Evolutionary conservation across 2,329 filamentous ascomycete genomes (phyloP).

Genomic region (Neopestalotiopsis sp.): DNA sequence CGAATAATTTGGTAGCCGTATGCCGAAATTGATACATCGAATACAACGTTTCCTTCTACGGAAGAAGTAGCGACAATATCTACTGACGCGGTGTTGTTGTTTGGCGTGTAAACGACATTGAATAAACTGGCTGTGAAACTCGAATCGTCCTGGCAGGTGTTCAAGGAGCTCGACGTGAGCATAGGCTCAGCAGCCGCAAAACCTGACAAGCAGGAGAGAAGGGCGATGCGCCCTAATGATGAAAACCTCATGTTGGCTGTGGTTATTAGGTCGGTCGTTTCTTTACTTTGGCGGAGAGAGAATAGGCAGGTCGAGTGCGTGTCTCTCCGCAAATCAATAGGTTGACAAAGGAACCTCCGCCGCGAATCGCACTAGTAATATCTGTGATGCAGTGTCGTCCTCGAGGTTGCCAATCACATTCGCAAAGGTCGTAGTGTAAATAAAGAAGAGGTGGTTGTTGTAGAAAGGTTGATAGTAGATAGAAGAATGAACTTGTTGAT

Average conservation of each 20-base stretch:
- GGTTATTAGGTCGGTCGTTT: background rate
- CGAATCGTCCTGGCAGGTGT: slow-evolving; percentile 82
- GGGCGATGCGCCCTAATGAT: slow-evolving; percentile 48
- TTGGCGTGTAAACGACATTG: slow-evolving; percentile 79
- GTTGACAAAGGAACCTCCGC: slow-evolving; percentile 6
- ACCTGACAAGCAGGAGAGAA: slow-evolving; percentile 50
- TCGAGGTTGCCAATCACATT: background rate
- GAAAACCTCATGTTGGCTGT: slow-evolving; percentile 51
- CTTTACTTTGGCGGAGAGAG: background rate
- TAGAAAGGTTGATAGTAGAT: slow-evolving; percentile 5
- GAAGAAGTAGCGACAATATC: slow-evolving; percentile 82
- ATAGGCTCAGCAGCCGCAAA: slow-evolving; percentile 62
- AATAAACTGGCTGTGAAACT: slow-evolving; percentile 88
- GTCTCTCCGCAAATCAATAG: slow-evolving; percentile 2
- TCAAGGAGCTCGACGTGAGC: slow-evolving; percentile 83
- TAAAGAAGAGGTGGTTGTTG: slow-evolving; percentile 1
- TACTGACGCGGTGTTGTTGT: slow-evolving; percentile 74
- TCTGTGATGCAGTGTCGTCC: background rate
- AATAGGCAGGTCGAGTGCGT: background rate
- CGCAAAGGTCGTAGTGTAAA: background rate
- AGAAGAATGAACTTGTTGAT: background rate
- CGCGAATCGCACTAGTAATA: slow-evolving; percentile 7
- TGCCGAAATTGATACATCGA: slow-evolving; percentile 76
- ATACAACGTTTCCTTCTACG: slow-evolving; percentile 80
- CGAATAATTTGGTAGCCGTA: slow-evolving; percentile 80